Evolutionary conservation across 1,139 yeast genomes (phyloP), one percentile per base, ranked within the genome.

Genomic region (Geotrichum reessii): DNA sequence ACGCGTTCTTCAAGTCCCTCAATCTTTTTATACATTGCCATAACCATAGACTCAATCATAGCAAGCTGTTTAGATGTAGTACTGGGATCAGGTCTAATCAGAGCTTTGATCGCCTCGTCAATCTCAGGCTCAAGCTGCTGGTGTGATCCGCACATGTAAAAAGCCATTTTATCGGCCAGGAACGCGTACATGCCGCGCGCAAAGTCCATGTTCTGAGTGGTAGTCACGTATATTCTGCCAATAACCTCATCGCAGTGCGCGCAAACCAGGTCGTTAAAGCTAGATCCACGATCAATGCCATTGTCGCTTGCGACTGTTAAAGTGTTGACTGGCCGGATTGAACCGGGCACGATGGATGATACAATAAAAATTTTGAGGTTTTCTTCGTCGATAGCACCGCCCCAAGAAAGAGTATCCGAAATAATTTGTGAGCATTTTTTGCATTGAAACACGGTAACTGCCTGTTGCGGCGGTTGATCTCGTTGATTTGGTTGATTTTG

Each of bases 201-300:
- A 51, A 56, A 59, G 24, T 59, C 61, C 55, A 59, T 33, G 22
- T 50, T 44, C 44, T 37, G 50, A 11, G 57, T 58, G 1, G 61
- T 59, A 8, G 61, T 50, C 21, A 56, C 40, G 22, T 59, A 59
- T 1, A 50, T 40, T 5, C 59, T 44, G 25, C 61, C 61, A 44
- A 59, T 42, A 1, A 28, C 17, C 5, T 17, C 19, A 1, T 50
- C 28, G 37, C 61, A 59, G 8, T 22, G 14, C 2, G 59, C 2
- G 28, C 61, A 59, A 6, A n/a, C 33, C 5, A 56, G 22, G 7
- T 50, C 55, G 28, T 44, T 17, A 33, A 42, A 59, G 8, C 52
- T 53, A 9, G 57, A 50, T 2, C 61, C 61, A 3, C 53, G 27
- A 37, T 59, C 61, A 14, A 56, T 40, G 9, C 46, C 49, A 1